A percentile compares a stretch with the other conserved stretches of the same genome.
phyloP scores from a whole-genome alignment of 306 rosid genomes.

The Vicia faba region DNA sequence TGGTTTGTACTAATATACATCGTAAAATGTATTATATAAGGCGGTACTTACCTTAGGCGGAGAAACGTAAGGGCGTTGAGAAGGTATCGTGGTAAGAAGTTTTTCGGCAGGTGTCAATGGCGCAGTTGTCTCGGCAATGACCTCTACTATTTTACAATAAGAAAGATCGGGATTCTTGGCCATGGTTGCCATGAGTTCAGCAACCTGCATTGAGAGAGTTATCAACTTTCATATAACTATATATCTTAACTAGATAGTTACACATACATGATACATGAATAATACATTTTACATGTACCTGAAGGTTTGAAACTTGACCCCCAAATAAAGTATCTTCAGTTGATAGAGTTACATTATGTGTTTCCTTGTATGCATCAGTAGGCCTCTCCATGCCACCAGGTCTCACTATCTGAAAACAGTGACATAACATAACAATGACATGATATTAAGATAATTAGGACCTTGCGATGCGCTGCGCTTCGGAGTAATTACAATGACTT shows the following conservation, averaged over 20 bases:
- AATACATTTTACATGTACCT: conserved; percentile 52
- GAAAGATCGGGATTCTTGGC: conserved; percentile 75
- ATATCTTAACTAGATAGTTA: conserved; percentile 15
- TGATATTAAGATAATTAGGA: conserved; percentile 21
- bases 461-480: neutral
- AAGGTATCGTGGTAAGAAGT: conserved; percentile 81
- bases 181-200: conserved; percentile 86
- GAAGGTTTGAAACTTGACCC: conserved; percentile 95
- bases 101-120: conserved; percentile 78
- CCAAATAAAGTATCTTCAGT: conserved; percentile 89
- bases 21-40: conserved; percentile 9
- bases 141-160: conserved; percentile 88
- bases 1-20: too few relatives aligned
- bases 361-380: conserved; percentile 95
- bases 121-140: conserved; percentile 85
- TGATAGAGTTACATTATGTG: conserved; percentile 84
- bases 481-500: conserved; percentile 42
- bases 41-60: conserved; percentile 58
- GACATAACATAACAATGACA: conserved; percentile 7
- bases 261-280: conserved; percentile 1
- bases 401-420: conserved; percentile 82
- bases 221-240: conserved; percentile 5
- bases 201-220: conserved; percentile 62
- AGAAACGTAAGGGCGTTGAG: conserved; percentile 56
- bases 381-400: conserved; percentile 99